phyloP scores from a whole-genome alignment of 2,329 filamentous ascomycete genomes.

The Epichloe aotearoae region DNA sequence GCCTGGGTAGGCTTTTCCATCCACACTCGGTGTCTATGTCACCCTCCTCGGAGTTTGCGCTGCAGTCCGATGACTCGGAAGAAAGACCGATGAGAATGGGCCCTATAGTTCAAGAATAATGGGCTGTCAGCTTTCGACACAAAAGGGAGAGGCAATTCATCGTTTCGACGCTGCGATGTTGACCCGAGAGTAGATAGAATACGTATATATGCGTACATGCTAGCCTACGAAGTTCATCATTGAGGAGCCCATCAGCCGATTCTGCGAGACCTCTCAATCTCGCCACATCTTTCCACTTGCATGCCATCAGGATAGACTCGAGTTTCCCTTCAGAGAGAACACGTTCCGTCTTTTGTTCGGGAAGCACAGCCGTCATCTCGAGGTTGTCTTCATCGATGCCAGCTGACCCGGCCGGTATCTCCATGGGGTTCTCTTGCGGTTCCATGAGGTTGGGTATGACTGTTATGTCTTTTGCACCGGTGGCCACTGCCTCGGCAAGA shows the following conservation, averaged over 20 bases:
- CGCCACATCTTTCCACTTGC: slow-evolving; percentile 41
- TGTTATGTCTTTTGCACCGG: background rate
- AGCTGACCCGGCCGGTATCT: slow-evolving; percentile 4
- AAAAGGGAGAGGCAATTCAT: background rate
- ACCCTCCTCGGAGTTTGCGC: background rate
- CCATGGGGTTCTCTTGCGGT: slow-evolving; percentile 2
- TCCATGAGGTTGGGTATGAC: slow-evolving; percentile 7
- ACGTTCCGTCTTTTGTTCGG: background rate
- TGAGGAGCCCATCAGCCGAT: slow-evolving; percentile 52
- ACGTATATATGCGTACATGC: slow-evolving; percentile 49
- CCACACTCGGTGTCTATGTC: slow-evolving; percentile 8
- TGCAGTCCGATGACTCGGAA: background rate
- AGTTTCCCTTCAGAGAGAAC: background rate
- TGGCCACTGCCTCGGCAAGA: background rate
- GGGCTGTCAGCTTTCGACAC: background rate
- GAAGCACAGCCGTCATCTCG: slow-evolving; percentile 5
- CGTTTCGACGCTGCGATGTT: slow-evolving; percentile 2
- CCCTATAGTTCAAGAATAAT: slow-evolving; percentile 31
- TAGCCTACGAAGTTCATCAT: slow-evolving; percentile 52
- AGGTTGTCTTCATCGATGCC: slow-evolving; percentile 1
- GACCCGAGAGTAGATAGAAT: slow-evolving; percentile 2
- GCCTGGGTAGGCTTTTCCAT: slow-evolving; percentile 56
- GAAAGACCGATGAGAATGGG: slow-evolving; percentile 41
- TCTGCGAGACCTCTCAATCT: slow-evolving; percentile 45
- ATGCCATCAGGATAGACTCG: slow-evolving; percentile 36